phyloP scores from a whole-genome alignment of 345 rosid genomes.

The Pugionium dolabratum region DNA sequence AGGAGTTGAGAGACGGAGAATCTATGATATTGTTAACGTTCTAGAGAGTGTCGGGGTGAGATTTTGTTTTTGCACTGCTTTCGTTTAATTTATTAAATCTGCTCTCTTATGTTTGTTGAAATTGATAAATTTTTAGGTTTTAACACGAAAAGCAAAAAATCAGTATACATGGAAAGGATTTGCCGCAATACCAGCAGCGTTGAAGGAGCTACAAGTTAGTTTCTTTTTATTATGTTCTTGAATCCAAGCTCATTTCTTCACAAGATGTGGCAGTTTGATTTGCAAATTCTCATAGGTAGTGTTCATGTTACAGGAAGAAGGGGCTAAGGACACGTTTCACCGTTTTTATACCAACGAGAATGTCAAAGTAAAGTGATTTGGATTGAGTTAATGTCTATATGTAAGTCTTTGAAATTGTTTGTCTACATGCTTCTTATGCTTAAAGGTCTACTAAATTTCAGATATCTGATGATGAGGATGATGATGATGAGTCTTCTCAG shows the following conservation, averaged over 20 bases:
- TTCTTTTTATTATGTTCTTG: neutral
- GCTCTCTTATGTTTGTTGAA: neutral
- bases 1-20: constrained; percentile 90
- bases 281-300: neutral
- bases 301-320: constrained; percentile 57
- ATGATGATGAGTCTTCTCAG: constrained; percentile 58
- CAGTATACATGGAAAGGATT: constrained; percentile 87
- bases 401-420: neutral
- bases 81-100: neutral
- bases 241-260: neutral
- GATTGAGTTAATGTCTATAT: neutral
- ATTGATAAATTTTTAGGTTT: constrained; percentile 49
- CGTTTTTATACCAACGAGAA: constrained; percentile 43
- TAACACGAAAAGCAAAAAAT: constrained; percentile 67
- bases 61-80: constrained; percentile 9
- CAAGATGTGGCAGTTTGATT: constrained; percentile 12
- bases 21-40: constrained; percentile 86
- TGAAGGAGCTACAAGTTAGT: constrained; percentile 61
- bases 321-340: constrained; percentile 51
- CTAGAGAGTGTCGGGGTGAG: constrained; percentile 89
- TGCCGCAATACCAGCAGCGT: constrained; percentile 62
- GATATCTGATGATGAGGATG: constrained; percentile 64
- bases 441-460: constrained; percentile 17
- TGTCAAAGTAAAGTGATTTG: constrained; percentile 53
- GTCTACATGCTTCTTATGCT: neutral